Evolutionary conservation across 768 basidiomycete genomes (phyloP).

Genomic region (Pluteus cervinus): DNA sequence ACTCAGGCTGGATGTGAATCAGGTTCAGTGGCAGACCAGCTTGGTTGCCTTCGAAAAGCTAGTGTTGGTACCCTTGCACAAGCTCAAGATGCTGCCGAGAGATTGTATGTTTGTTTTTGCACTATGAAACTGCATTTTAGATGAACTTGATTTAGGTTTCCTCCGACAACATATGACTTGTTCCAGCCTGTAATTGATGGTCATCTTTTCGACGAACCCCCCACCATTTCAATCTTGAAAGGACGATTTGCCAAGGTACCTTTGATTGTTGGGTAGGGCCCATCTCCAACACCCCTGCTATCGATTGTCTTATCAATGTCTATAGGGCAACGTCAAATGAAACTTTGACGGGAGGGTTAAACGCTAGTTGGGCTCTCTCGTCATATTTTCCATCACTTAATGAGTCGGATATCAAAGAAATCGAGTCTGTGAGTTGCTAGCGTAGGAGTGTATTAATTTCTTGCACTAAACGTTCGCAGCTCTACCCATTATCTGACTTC

Average conservation of each 20-base stretch:
- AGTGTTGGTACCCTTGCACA: slow-evolving; percentile 44
- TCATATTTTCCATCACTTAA: slow-evolving; percentile 40
- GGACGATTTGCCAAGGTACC: slow-evolving; percentile 47
- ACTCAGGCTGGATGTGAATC: slow-evolving; percentile 42
- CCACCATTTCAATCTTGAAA: slow-evolving; percentile 36
- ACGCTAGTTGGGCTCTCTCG: slow-evolving; percentile 30
- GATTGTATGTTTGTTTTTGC: slow-evolving; percentile 30
- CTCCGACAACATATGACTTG: slow-evolving; percentile 32
- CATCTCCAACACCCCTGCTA: neutral
- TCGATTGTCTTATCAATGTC: neutral
- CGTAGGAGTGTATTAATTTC: slow-evolving; percentile 1
- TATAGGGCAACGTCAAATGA: slow-evolving; percentile 54
- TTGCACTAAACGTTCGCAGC: slow-evolving; percentile 22
- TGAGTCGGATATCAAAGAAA: slow-evolving; percentile 28
- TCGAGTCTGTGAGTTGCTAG: slow-evolving; percentile 21
- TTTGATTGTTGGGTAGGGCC: slow-evolving; percentile 60
- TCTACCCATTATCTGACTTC: slow-evolving; percentile 39
- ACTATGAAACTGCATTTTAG: neutral
- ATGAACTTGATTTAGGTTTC: slow-evolving; percentile 13
- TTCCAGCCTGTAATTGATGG: slow-evolving; percentile 56
- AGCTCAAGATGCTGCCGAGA: slow-evolving; percentile 44
- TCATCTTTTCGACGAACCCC: slow-evolving; percentile 41
- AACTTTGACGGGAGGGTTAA: slow-evolving; percentile 37
- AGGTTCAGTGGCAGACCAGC: slow-evolving; percentile 24
- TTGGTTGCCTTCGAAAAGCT: slow-evolving; percentile 44